phyloP scores from a whole-genome alignment of 2,329 filamentous ascomycete species.

The Tolypocladium guangdongense region DNA sequence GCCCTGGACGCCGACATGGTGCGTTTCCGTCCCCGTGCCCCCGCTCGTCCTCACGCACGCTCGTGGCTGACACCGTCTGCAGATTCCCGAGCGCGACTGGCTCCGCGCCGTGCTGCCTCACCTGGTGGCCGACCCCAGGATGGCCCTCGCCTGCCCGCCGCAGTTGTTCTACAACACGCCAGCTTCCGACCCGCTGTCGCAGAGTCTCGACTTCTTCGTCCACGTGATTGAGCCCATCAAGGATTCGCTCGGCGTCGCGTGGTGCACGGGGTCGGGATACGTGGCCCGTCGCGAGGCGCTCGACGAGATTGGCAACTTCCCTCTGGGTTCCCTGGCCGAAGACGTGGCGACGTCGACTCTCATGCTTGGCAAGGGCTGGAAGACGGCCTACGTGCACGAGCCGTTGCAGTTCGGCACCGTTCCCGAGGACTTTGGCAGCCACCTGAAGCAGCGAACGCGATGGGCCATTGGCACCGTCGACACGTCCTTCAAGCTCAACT shows the following conservation, averaged over 20 bases:
- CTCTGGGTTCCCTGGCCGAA: slow-evolving; percentile 47
- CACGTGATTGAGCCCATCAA: slow-evolving; percentile 41
- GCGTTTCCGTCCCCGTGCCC: slow-evolving; percentile 3
- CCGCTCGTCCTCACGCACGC: background rate
- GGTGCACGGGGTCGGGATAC: slow-evolving; percentile 56
- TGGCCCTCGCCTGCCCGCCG: slow-evolving; percentile 48
- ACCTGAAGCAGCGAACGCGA: slow-evolving; percentile 45
- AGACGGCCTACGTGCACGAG: slow-evolving; percentile 49
- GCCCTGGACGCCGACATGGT: slow-evolving; percentile 57
- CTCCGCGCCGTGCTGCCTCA: slow-evolving; percentile 49
- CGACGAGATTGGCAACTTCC: slow-evolving; percentile 51
- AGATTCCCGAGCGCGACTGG: slow-evolving; percentile 51
- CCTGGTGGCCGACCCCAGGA: slow-evolving; percentile 42
- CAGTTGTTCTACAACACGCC: slow-evolving; percentile 56
- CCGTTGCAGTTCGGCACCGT: slow-evolving; percentile 49
- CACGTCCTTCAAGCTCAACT: slow-evolving; percentile 48
- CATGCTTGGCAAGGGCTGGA: slow-evolving; percentile 50
- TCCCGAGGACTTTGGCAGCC: slow-evolving; percentile 42
- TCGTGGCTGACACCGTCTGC: background rate
- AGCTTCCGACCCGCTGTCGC: slow-evolving; percentile 43
- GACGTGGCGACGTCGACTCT: slow-evolving; percentile 49
- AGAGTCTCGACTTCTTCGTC: slow-evolving; percentile 48
- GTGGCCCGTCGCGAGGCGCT: slow-evolving; percentile 47
- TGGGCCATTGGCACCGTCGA: slow-evolving; percentile 48
- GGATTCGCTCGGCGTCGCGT: slow-evolving; percentile 43